phyloP scores from a whole-genome alignment of 2,329 filamentous ascomycete genomes.

The Rachicladosporium sp. region DNA sequence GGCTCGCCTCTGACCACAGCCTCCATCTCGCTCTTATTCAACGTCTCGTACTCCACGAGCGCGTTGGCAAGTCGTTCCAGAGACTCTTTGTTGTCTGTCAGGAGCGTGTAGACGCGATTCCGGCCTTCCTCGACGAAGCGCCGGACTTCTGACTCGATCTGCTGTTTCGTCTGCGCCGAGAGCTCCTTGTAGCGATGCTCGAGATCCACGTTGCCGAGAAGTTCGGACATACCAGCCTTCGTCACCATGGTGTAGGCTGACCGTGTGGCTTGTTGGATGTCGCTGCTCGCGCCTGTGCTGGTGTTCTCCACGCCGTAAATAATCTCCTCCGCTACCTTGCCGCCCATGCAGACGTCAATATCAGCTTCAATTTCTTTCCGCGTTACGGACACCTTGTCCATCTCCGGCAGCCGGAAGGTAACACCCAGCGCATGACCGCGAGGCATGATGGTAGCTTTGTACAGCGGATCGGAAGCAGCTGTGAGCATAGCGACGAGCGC shows the following conservation, averaged over 20 bases:
- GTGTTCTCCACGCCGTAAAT: conserved; percentile 86
- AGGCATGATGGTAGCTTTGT: conserved; percentile 95
- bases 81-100: conserved; percentile 66
- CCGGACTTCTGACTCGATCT: conserved; percentile 82
- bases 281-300: conserved; percentile 73
- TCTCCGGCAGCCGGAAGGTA: conserved; percentile 76
- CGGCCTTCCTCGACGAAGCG: conserved; percentile 72
- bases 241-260: conserved; percentile 83
- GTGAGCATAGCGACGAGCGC: conserved; percentile 80
- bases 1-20: conserved; percentile 81
- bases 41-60: conserved; percentile 84
- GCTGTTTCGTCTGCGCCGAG: conserved; percentile 72
- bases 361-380: conserved; percentile 70
- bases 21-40: conserved; percentile 79
- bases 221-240: conserved; percentile 74
- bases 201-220: conserved; percentile 83
- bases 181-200: conserved; percentile 66
- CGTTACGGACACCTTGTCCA: conserved; percentile 84
- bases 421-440: conserved; percentile 77
- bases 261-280: conserved; percentile 70
- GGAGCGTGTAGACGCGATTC: conserved; percentile 55
- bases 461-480: conserved; percentile 62
- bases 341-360: conserved; percentile 72
- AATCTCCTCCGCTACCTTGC: conserved; percentile 82
- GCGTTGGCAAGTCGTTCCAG: conserved; percentile 80